Evolutionary conservation across 1,139 yeast species (phyloP).

Genomic region (Debaryomyces robertsiae): DNA sequence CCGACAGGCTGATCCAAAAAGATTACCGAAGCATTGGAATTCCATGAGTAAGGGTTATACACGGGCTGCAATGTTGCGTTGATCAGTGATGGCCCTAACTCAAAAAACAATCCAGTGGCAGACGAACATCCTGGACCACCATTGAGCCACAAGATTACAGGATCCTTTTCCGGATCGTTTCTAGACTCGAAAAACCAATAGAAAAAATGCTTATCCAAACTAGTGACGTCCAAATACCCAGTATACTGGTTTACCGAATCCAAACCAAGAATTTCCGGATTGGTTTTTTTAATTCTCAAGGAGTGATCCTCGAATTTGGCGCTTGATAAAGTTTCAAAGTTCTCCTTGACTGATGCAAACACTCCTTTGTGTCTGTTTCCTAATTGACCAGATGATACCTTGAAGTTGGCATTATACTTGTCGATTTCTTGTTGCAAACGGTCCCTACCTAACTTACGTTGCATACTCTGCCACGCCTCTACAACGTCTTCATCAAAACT

Average conservation of each 20-base stretch:
- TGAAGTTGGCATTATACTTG: conserved; percentile 18
- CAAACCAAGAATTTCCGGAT: conserved; percentile 49
- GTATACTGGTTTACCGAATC: conserved; percentile 65
- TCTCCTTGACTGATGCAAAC: neutral
- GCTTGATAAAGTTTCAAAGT: conserved; percentile 26
- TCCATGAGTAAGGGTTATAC: conserved; percentile 83
- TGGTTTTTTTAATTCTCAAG: conserved; percentile 42
- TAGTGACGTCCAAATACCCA: conserved; percentile 61
- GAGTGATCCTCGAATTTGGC: conserved; percentile 36
- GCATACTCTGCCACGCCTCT: conserved; percentile 32
- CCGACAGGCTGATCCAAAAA: conserved; percentile 95
- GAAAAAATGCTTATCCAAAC: conserved; percentile 71
- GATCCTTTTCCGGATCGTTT: conserved; percentile 84
- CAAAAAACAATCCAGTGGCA: conserved; percentile 87
- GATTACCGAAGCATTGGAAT: conserved; percentile 83
- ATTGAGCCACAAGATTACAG: conserved; percentile 68
- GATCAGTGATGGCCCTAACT: conserved; percentile 84
- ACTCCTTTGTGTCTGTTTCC: conserved; percentile 16
- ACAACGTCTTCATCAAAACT: conserved; percentile 11
- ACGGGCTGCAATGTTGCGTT: conserved; percentile 67
- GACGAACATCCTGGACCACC: conserved; percentile 43
- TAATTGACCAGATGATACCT: conserved; percentile 14
- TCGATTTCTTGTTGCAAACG: conserved; percentile 23
- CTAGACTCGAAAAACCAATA: conserved; percentile 92
- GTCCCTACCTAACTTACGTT: conserved; percentile 19